A percentile compares a stretch with the other conserved stretches of the same genome.
Conservation (phyloP, 352 stramenopile species). For the Nothophytophthora sp. region DNA sequence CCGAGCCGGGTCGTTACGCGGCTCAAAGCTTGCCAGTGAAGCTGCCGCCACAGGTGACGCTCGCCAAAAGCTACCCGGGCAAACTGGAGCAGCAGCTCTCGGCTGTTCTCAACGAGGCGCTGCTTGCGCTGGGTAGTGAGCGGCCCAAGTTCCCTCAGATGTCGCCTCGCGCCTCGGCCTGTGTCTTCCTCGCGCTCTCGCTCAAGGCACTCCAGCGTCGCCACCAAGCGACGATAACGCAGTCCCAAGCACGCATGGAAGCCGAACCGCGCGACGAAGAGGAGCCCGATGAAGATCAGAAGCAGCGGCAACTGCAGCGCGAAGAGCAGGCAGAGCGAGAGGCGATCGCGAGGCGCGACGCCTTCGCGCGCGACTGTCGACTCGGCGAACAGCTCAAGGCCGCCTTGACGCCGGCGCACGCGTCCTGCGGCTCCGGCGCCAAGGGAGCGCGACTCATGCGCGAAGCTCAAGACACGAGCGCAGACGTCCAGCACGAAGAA, state of each 20-base stretch:
- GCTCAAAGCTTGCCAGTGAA: slow-evolving; percentile 57
- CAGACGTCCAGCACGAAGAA: slow-evolving; percentile 3
- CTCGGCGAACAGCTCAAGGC: slow-evolving; percentile 50
- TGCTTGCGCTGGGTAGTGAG: slow-evolving; percentile 51
- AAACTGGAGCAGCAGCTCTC: slow-evolving; percentile 67
- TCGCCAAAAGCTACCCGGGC: slow-evolving; percentile 54
- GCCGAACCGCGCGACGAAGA: slow-evolving; percentile 17
- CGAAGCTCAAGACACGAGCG: slow-evolving; percentile 14
- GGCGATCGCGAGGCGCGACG: slow-evolving; percentile 18
- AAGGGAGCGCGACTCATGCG: slow-evolving; percentile 52
- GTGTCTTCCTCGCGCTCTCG: slow-evolving; percentile 56
- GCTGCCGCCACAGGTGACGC: slow-evolving; percentile 54
- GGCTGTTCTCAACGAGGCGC: slow-evolving; percentile 56
- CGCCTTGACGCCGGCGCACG: slow-evolving; percentile 27
- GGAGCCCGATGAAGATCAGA: slow-evolving; percentile 22
- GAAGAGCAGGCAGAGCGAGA: slow-evolving; percentile 25
- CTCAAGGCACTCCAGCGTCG: slow-evolving; percentile 43
- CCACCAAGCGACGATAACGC: slow-evolving; percentile 13
- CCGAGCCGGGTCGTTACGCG: slow-evolving; percentile 41
- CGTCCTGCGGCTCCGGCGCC: slow-evolving; percentile 51
- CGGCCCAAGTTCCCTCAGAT: slow-evolving; percentile 64
- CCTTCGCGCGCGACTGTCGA: slow-evolving; percentile 58
- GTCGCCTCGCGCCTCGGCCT: slow-evolving; percentile 38
- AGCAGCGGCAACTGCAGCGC: slow-evolving; percentile 13
- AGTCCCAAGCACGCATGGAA: slow-evolving; percentile 15